These are phyloP conservation scores for Phytophthora pisi DNA, from an alignment of 352 stramenopile species.

Conservation along the genomic window DNA sequence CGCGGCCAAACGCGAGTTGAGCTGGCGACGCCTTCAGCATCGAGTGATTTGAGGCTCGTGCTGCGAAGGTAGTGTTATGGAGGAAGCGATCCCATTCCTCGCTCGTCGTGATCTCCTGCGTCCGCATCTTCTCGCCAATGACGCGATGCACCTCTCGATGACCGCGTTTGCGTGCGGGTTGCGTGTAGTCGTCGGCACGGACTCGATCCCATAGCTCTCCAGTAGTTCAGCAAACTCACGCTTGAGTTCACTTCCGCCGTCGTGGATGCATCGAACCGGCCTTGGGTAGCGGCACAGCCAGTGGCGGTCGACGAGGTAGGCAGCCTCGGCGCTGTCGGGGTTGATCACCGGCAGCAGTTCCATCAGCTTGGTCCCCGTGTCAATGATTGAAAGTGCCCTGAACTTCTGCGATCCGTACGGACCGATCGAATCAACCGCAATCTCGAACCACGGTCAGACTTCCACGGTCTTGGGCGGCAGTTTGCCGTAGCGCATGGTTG, in stretches of 20 bases:
- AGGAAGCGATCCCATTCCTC: slow-evolving; percentile 11
- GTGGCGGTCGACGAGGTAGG: neutral
- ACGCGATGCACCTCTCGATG: slow-evolving; percentile 9
- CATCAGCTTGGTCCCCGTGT: slow-evolving; percentile 6
- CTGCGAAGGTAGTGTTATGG: slow-evolving; percentile 4
- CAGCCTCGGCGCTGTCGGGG: neutral
- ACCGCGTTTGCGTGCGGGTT: slow-evolving; percentile 13
- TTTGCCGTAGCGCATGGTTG: slow-evolving; percentile 1
- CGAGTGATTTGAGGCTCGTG: neutral
- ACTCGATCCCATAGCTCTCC: slow-evolving; percentile 8
- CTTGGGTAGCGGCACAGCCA: slow-evolving; percentile 8
- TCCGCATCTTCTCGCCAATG: slow-evolving; percentile 9
- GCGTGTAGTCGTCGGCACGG: neutral
- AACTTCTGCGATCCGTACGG: slow-evolving; percentile 4
- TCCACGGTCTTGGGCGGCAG: neutral
- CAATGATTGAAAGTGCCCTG: slow-evolving; percentile 7
- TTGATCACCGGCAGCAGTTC: neutral
- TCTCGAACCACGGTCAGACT: slow-evolving; percentile 6
- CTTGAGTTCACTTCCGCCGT: slow-evolving; percentile 6
- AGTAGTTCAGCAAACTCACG: neutral
- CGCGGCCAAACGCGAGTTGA: slow-evolving; percentile 3
- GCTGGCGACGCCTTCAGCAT: slow-evolving; percentile 1
- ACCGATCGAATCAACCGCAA: slow-evolving; percentile 1
- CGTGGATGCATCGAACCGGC: neutral
- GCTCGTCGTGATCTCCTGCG: neutral